phyloP scores from a whole-genome alignment of 75 land plant species.

The Cunninghamia lanceolata region DNA sequence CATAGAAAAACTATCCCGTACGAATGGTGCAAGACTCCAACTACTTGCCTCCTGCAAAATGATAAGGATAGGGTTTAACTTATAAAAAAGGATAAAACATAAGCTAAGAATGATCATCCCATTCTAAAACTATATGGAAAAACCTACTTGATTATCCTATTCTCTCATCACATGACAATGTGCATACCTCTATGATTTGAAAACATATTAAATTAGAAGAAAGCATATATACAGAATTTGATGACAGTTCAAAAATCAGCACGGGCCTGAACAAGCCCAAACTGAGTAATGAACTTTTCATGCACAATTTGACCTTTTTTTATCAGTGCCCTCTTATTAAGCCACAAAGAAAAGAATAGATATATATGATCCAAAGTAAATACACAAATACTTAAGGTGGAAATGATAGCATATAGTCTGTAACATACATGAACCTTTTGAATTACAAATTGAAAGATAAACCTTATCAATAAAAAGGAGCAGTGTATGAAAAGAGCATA shows the following conservation, averaged over 20 bases:
- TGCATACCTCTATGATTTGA: neutral
- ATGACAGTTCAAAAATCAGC: neutral
- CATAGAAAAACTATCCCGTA: slow-evolving; percentile 83
- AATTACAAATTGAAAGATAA: neutral
- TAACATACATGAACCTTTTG: neutral
- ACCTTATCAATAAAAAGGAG: neutral
- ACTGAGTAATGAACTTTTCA: neutral
- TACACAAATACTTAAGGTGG: neutral
- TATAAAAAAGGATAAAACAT: neutral
- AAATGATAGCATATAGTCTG: neutral
- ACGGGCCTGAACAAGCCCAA: neutral
- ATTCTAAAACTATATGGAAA: neutral
- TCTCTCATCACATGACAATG: neutral
- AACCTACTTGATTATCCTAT: neutral
- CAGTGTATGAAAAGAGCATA: neutral
- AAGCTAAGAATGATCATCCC: neutral
- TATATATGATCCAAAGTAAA: neutral
- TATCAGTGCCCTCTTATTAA: neutral
- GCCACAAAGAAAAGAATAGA: neutral
- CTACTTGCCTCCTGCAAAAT: slow-evolving; percentile 55
- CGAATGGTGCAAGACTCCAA: slow-evolving; percentile 71
- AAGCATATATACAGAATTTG: neutral
- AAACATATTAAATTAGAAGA: neutral
- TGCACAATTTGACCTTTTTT: neutral
- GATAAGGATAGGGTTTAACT: neutral